A percentile compares a stretch with the other conserved stretches of the same genome.
phyloP scores from a whole-genome alignment of 805 yeast species.

The Aciculoconidium aculeatum region DNA sequence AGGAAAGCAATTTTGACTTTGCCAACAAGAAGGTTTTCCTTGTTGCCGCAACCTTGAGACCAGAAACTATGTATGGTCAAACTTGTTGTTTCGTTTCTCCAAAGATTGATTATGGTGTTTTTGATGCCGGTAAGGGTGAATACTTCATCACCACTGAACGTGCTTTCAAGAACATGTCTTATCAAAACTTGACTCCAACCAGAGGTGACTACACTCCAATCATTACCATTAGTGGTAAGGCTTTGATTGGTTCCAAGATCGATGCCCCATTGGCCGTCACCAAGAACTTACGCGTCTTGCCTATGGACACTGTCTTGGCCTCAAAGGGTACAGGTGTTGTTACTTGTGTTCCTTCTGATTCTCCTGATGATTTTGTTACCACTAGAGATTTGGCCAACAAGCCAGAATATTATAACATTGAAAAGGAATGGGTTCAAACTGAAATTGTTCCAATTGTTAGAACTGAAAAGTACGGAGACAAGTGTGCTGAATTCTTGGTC shows the following conservation, averaged over 20 bases:
- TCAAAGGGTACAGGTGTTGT: slow-evolving; percentile 98
- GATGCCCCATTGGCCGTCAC: slow-evolving; percentile 75
- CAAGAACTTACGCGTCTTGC: slow-evolving; percentile 73
- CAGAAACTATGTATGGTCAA: slow-evolving; percentile 99
- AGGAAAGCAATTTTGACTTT: slow-evolving; percentile 42
- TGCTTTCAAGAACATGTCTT: slow-evolving; percentile 96
- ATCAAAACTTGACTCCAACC: slow-evolving; percentile 84
- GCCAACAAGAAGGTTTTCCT: slow-evolving; percentile 63
- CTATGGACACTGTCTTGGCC: slow-evolving; percentile 96
- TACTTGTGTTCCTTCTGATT: slow-evolving; percentile 97
- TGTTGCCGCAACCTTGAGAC: slow-evolving; percentile 96
- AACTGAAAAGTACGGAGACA: slow-evolving; percentile 83
- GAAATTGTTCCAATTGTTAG: slow-evolving; percentile 69
- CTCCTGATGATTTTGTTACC: slow-evolving; percentile 95
- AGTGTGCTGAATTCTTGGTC: slow-evolving; percentile 78
- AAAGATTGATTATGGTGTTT: slow-evolving; percentile 85
- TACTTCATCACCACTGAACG: slow-evolving; percentile 86
- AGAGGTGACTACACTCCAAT: slow-evolving; percentile 72
- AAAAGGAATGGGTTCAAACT: slow-evolving; percentile 77
- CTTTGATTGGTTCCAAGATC: slow-evolving; percentile 80
- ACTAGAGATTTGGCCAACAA: slow-evolving; percentile 77
- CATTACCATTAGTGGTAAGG: slow-evolving; percentile 58
- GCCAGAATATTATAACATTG: slow-evolving; percentile 83
- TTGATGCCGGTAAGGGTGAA: slow-evolving; percentile 69
- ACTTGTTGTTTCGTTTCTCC: slow-evolving; percentile 97